Evolutionary conservation across 75 land plant species (phyloP), one percentile per base, ranked within the genome.

Genomic region (Chamaecyparis obtusa): DNA sequence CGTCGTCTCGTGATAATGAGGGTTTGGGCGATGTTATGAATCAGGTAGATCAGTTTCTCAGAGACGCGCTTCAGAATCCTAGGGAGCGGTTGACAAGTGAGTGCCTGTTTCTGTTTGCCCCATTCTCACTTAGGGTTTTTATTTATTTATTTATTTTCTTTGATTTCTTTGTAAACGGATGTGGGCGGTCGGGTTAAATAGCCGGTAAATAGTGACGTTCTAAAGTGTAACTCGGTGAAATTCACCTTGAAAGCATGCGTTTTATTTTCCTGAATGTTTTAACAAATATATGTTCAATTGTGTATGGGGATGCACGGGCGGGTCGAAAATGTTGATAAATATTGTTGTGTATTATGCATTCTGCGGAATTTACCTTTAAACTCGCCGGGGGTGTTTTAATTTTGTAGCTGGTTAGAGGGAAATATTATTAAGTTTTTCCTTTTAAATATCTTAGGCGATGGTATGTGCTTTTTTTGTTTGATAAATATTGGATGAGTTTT

Each of bases 1-100:
- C 55, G 14, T 46, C 24, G 30, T 24, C 56, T 21, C 21, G 11
- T 3, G 14, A 21, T 74, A 19, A 39, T 19, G 81, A 39, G 41
- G 81, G 35, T 2, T 17, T 37, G 81, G 94, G 87, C 78, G 95
- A 91, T 15, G 84, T 56, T 16, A 13, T 92, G 27, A 89, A 84
- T 44, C 92, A 94, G 90, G 96, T 97, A 13, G 99, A 97, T 86
- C 91, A 91, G 84, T 97, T 97, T 84, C 92, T 95, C 10, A 83
- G 93, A 43, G 99, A 97, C 72, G 99, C 99, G 49, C 77, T 97
- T 82, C 95, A 96, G 88, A 97, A 97, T 82, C 95, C 97, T 74
- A 90, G 99, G 3, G 96, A 97, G 37, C 95, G 99, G 14, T 90
- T 97, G 4, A 93, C 99, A 1, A 89, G 97, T 96, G 86, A 91